Conservation (phyloP, 2,329 filamentous ascomycete genomes). For the Dendryphion nanum region DNA sequence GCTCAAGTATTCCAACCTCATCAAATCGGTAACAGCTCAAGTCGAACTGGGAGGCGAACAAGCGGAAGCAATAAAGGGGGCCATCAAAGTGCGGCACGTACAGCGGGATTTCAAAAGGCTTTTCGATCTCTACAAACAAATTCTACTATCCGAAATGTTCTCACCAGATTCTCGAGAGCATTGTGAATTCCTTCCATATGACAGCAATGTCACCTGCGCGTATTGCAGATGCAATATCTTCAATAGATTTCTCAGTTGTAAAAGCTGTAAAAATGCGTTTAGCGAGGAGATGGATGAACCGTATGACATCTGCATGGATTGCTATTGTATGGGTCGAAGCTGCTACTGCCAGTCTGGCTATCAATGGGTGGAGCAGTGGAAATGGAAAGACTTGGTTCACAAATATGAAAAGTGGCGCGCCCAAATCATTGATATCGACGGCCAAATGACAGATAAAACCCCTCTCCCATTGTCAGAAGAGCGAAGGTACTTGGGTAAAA, state of each 20-base stretch:
- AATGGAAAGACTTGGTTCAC: conserved; percentile 72
- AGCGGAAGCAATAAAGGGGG: conserved; percentile 38
- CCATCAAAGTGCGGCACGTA: conserved; percentile 64
- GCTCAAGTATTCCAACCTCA: conserved; percentile 66
- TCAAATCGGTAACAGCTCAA: conserved; percentile 59
- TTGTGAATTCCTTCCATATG: conserved; percentile 75
- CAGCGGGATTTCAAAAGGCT: conserved; percentile 78
- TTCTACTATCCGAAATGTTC: conserved; percentile 86
- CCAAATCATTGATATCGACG: conserved; percentile 72
- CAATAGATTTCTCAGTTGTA: conserved; percentile 93
- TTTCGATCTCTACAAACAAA: conserved; percentile 72
- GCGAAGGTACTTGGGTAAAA: conserved; percentile 65
- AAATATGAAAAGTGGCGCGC: conserved; percentile 82
- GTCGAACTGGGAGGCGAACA: conserved; percentile 46
- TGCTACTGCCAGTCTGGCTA: conserved; percentile 84
- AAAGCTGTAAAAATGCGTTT: conserved; percentile 70
- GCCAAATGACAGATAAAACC: conserved; percentile 62
- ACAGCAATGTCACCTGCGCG: conserved; percentile 90
- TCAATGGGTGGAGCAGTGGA: conserved; percentile 90
- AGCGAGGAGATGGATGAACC: conserved; percentile 73
- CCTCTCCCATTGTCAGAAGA: conserved; percentile 71
- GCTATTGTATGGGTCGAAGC: conserved; percentile 94
- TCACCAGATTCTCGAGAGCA: conserved; percentile 65
- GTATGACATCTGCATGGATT: conserved; percentile 98
- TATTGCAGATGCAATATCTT: conserved; percentile 97